A percentile compares a stretch with the other conserved stretches of the same genome.
Evolutionary conservation across 1,139 yeast species (phyloP).

Genomic region (Hyphopichia buzzinii): DNA sequence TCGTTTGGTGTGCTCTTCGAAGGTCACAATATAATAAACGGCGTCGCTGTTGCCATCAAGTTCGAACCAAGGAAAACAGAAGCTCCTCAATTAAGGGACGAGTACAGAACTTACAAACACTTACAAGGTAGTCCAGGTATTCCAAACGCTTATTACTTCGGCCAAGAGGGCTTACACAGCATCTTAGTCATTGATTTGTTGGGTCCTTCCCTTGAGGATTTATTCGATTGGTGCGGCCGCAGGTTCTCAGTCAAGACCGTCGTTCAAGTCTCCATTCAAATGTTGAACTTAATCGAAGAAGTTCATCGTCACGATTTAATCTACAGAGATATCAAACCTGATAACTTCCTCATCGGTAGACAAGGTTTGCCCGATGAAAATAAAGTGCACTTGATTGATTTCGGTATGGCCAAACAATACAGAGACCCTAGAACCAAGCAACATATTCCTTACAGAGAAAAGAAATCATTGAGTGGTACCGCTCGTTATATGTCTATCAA

Average conservation of each 20-base stretch:
- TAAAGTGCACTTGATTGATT: conserved; percentile 70
- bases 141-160: conserved; percentile 94
- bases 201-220: conserved; percentile 94
- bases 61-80: conserved; percentile 93
- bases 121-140: conserved; percentile 79
- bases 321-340: conserved; percentile 95
- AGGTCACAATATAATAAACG: conserved; percentile 73
- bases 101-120: conserved; percentile 87
- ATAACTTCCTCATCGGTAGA: conserved; percentile 83
- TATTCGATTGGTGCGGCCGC: conserved; percentile 98
- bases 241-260: conserved; percentile 84
- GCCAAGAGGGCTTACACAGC: conserved; percentile 96
- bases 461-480: conserved; percentile 91
- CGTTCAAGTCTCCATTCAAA: conserved; percentile 86
- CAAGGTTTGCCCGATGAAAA: conserved; percentile 52
- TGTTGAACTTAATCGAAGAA: conserved; percentile 82
- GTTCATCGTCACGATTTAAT: conserved; percentile 89
- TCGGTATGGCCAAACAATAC: conserved; percentile 98
- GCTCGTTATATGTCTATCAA: conserved; percentile 97
- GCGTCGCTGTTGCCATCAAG: conserved; percentile 72
- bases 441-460: conserved; percentile 95
- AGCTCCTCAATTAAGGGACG: conserved; percentile 96
- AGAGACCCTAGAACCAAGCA: conserved; percentile 93
- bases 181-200: conserved; percentile 88
- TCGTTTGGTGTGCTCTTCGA: conserved; percentile 82